Conservation (phyloP, 306 rosid genomes). For the Arachis stenosperma region DNA sequence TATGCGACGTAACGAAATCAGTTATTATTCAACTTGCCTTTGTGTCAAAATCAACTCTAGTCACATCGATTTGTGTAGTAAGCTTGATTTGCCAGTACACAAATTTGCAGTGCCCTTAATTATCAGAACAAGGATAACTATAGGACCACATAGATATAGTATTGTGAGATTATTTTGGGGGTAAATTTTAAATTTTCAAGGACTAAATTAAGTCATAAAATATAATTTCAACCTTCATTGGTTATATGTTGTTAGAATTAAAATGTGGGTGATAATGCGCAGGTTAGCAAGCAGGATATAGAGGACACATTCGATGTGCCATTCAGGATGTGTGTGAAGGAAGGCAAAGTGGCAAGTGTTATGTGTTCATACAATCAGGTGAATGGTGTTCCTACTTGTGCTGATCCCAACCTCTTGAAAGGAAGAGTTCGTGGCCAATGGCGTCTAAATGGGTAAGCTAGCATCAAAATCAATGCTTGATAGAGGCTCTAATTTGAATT, state of each 20-base stretch:
- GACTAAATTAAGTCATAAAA: too few relatives aligned
- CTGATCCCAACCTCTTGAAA: constrained; percentile 74
- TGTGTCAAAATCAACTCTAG: neutral
- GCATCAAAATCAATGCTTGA: neutral
- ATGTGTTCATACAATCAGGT: constrained; percentile 93
- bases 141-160: neutral
- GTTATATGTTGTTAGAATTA: too few relatives aligned
- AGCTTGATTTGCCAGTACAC: neutral
- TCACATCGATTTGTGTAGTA: neutral
- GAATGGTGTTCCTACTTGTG: constrained; percentile 90
- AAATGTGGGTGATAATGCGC: neutral
- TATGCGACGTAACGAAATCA: neutral
- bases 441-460: constrained; percentile 68
- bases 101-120: neutral
- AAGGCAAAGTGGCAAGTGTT: constrained; percentile 85
- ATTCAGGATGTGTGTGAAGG: constrained; percentile 79
- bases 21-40: neutral
- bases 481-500: too few relatives aligned
- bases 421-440: constrained; percentile 68
- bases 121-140: neutral
- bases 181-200: too few relatives aligned
- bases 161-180: neutral
- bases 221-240: too few relatives aligned
- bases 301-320: constrained; percentile 88
- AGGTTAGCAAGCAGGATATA: constrained; percentile 85